Conservation (phyloP, 495 filamentous ascomycete species). For the Tuber calosporum region DNA sequence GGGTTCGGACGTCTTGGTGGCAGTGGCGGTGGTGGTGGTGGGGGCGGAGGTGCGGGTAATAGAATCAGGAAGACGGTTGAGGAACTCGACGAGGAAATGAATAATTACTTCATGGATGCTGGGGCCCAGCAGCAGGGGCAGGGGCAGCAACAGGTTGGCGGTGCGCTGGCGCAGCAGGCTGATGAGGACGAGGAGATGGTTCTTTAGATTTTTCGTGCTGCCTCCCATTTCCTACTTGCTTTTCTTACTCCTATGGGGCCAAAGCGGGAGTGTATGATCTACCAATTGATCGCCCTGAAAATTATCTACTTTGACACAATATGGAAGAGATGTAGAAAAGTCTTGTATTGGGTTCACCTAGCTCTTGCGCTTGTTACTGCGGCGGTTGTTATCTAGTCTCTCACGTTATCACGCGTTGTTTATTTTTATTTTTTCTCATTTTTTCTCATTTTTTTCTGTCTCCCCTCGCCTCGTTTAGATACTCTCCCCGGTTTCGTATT, state of each 20-base stretch:
- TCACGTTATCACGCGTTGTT: background rate
- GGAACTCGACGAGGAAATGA: slow-evolving; percentile 93
- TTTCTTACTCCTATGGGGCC: background rate
- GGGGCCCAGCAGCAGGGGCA: slow-evolving; percentile 36
- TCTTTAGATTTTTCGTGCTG: slow-evolving; percentile 17
- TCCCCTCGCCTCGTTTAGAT: background rate
- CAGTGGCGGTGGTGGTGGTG: slow-evolving; percentile 43
- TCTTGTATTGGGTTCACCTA: background rate
- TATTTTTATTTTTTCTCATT: too few species aligned
- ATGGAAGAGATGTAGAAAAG: background rate
- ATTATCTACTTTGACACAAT: background rate
- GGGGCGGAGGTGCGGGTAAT: slow-evolving; percentile 46
- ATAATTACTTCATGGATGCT: slow-evolving; percentile 69
- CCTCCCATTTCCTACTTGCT: background rate
- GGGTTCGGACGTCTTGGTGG: slow-evolving; percentile 41
- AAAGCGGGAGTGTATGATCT: background rate
- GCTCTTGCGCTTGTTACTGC: background rate
- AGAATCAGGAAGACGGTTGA: slow-evolving; percentile 84
- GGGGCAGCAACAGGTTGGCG: slow-evolving; percentile 24
- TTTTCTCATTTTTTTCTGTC: background rate
- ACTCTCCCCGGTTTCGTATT: background rate
- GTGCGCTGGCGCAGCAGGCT: slow-evolving; percentile 41
- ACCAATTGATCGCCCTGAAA: background rate
- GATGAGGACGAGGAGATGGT: slow-evolving; percentile 50
- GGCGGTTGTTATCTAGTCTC: background rate